phyloP scores from a whole-genome alignment of 1,284 basidiomycete genomes.

The Lignosus rhinocerotis region DNA sequence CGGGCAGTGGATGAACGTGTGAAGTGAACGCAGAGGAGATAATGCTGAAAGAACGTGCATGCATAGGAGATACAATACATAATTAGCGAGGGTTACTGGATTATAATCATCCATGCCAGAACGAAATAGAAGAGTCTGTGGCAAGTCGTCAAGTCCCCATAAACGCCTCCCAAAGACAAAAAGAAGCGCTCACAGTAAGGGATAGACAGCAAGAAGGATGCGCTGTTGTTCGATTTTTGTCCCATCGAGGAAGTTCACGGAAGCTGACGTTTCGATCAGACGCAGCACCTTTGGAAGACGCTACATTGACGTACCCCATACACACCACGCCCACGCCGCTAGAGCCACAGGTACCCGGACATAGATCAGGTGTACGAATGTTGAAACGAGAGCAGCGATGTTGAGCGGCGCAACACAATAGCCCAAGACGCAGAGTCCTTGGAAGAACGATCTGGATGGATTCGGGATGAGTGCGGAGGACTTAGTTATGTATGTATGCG shows the following conservation, averaged over 20 bases:
- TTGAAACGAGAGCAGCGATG: constrained; percentile 84
- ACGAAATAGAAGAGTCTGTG: constrained; percentile 80
- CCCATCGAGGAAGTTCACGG: constrained; percentile 92
- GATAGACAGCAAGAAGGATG: constrained; percentile 90
- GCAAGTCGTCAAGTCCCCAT: not conserved
- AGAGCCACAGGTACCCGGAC: constrained; percentile 84
- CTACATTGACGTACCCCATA: constrained; percentile 76
- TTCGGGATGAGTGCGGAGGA: not conserved
- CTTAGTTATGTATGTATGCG: constrained; percentile 10
- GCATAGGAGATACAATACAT: not conserved
- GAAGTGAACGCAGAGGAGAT: not conserved
- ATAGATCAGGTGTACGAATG: constrained; percentile 85
- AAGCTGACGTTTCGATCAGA: constrained; percentile 51
- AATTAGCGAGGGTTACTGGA: constrained; percentile 48
- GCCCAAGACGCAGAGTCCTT: constrained; percentile 88
- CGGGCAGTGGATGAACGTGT: not conserved
- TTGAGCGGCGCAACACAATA: constrained; percentile 92
- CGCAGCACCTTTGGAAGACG: not conserved
- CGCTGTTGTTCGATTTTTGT: constrained; percentile 89
- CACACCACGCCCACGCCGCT: constrained; percentile 89
- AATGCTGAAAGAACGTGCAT: not conserved
- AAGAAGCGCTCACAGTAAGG: constrained; percentile 65
- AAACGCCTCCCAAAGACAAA: not conserved
- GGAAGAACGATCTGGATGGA: constrained; percentile 83
- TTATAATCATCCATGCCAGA: constrained; percentile 93